A percentile compares a stretch with the other conserved stretches of the same genome.
Conservation (phyloP, 2,329 filamentous ascomycete genomes). For the Xylaria sp. region DNA sequence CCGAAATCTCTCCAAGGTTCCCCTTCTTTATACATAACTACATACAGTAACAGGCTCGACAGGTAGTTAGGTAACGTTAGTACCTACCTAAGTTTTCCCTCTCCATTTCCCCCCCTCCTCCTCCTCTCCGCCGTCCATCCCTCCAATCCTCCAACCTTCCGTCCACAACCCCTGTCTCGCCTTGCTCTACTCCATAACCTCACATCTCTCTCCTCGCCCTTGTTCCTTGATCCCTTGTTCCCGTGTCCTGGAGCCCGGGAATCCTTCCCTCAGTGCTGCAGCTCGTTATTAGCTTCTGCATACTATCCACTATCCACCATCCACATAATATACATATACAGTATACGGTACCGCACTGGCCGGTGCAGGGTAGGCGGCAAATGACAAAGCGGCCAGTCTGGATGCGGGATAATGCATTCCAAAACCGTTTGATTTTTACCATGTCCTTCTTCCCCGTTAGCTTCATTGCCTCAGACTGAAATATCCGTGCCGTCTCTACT, state of each 20-base stretch:
- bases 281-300: conserved; percentile 28
- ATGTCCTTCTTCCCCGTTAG: conserved; percentile 41
- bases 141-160: conserved; percentile 22
- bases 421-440: conserved; percentile 46
- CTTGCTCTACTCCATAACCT: conserved; percentile 28
- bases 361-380: conserved; percentile 24
- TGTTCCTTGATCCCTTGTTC: conserved; percentile 23
- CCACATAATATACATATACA: no score
- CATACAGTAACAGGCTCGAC: no score
- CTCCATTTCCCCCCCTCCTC: conserved; percentile 17
- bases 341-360: background rate
- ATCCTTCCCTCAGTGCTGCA: conserved; percentile 28
- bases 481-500: conserved; percentile 47
- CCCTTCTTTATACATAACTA: conserved; percentile 5
- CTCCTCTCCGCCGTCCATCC: conserved; percentile 22
- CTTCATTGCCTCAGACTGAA: conserved; percentile 40
- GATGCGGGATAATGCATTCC: conserved; percentile 42
- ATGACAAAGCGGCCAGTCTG: conserved; percentile 18
- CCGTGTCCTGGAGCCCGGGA: conserved; percentile 37
- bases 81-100: background rate
- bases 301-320: background rate
- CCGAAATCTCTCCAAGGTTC: no score
- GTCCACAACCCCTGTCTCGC: conserved; percentile 32
- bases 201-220: conserved; percentile 20
- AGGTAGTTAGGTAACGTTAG: no score